Conservation (phyloP, 495 filamentous ascomycete genomes). For the Polyplosphaeria fusca region DNA sequence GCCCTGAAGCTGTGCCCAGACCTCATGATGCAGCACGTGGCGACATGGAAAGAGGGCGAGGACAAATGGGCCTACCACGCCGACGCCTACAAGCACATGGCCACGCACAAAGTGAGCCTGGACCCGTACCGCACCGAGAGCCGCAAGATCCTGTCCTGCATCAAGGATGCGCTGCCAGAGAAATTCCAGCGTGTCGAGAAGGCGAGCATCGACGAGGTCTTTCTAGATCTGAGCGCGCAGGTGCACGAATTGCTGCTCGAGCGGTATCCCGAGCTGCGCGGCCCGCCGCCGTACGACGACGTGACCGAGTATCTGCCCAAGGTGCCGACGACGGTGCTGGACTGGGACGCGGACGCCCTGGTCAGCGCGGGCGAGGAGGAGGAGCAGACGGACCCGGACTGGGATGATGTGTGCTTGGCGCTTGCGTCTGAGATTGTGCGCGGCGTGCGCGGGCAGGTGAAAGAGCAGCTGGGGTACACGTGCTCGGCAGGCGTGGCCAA, state of each 20-base stretch:
- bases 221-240: conserved; percentile 83
- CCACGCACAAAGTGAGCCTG: conserved; percentile 85
- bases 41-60: conserved; percentile 90
- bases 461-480: conserved; percentile 72
- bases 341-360: conserved; percentile 78
- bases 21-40: conserved; percentile 85
- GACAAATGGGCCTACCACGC: conserved; percentile 85
- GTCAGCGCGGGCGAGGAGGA: conserved; percentile 72
- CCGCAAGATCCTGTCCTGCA: conserved; percentile 72
- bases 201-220: conserved; percentile 87
- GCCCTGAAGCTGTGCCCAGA: conserved; percentile 86
- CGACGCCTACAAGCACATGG: conserved; percentile 71
- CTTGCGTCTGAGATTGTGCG: conserved; percentile 86
- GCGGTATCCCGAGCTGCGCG: conserved; percentile 70
- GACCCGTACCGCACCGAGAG: conserved; percentile 90
- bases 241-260: conserved; percentile 72
- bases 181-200: conserved; percentile 78
- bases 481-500: conserved; percentile 83
- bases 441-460: conserved; percentile 64
- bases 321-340: conserved; percentile 69
- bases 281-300: conserved; percentile 65
- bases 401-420: conserved; percentile 89
- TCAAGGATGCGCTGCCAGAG: conserved; percentile 68
- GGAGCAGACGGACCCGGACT: conserved; percentile 82
- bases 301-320: conserved; percentile 66